phyloP scores from a whole-genome alignment of 441 rosid species.

The Bruguiera hainesii region DNA sequence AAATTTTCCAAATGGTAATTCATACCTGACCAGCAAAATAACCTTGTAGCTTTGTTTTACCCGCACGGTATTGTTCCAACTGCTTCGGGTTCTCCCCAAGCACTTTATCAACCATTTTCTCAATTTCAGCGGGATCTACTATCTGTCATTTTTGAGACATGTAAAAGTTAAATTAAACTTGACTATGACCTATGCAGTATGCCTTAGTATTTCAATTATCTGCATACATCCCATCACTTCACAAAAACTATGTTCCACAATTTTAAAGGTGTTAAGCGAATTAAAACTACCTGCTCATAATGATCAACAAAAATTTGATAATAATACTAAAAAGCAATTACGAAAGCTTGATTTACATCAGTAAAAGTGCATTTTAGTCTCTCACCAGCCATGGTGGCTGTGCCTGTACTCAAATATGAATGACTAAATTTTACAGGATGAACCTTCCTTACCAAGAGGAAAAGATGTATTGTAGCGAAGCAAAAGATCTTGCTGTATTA shows the following conservation, averaged over 20 bases:
- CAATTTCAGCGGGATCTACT: conserved; percentile 75
- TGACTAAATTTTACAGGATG: neutral
- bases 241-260: conserved; percentile 6
- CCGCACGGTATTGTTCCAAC: conserved; percentile 75
- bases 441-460: neutral
- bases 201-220: neutral
- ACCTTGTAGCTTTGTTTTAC: conserved; percentile 86
- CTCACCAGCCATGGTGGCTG: neutral
- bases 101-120: conserved; percentile 70
- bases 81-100: conserved; percentile 75
- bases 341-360: neutral
- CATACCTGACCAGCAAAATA: conserved; percentile 85
- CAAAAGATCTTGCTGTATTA: neutral
- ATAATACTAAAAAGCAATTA: neutral
- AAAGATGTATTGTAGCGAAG: neutral
- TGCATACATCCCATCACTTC: neutral
- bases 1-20: conserved; percentile 4
- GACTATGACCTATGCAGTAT: neutral
- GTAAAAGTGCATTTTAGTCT: neutral
- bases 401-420: neutral
- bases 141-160: conserved; percentile 43
- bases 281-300: neutral
- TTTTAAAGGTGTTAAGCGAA: neutral
- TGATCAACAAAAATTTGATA: neutral
- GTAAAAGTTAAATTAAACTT: conserved; percentile 17